Evolutionary conservation across 345 rosid genomes (phyloP), one percentile per base, ranked within the genome.

Genomic region (Brassica cretica): DNA sequence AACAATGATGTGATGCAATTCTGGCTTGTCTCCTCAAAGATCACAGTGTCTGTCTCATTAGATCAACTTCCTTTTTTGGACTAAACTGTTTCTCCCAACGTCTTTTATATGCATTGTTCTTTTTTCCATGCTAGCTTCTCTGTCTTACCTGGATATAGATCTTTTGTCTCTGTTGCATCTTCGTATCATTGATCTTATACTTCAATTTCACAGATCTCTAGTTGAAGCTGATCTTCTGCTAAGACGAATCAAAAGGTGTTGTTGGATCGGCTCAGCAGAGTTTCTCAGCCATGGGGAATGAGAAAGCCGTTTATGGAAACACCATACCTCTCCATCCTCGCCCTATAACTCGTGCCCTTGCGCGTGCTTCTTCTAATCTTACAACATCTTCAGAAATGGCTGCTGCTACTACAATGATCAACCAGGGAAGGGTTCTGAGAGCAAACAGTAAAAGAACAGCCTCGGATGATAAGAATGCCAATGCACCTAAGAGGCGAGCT

Each of bases 301-400:
- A 86, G 76, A 86, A 76, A 84, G 71, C 70, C 60, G 67, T 72
- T 71, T 71, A 82, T 73, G 83, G 72, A 16, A 66, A 75, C 72
- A 77, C 64, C 69, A 77, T 84, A 76, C 81, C 66, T 18, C 67
- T 75, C 93, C 81, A 75, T 78, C 87, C 84, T 68, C 90, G 90
- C 63, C 69, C 82, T 39, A 37, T 91, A 39, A 93, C 98, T 64
- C 96, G 98, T 64, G 82, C 98, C 64, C 80, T 86, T 76, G 91
- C 90, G 69, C 75, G 76, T 46, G 81, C 87, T 35, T 76, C 85
- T 55, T 74, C 86, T 53, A 78, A 78, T 35, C 70, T 76, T 70
- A 33, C 74, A 41, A 68, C 77, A 19, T 77, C 86, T 71, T 76
- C 78, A 25, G 78, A 62, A 80, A 79, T 80, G 44, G 46, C 83